Evolutionary conservation across 23 red algal species (phyloP).

Genomic region (Gracilariopsis chorda): DNA sequence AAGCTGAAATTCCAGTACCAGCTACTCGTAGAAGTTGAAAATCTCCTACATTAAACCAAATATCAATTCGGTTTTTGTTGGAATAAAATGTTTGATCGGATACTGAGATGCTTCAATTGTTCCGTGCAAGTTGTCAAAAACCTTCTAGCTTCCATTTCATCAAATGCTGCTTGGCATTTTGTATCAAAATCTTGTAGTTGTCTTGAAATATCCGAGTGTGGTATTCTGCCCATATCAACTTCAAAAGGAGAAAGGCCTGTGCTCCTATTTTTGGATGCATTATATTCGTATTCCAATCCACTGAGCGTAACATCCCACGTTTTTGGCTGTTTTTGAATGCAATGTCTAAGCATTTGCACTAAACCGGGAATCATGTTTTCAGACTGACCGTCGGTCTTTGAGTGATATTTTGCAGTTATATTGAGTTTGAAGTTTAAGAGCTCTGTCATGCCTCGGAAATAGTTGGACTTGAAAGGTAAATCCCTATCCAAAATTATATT

Average conservation of each 20-base stretch:
- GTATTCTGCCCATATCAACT: neutral
- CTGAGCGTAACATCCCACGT: neutral
- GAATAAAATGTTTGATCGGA: neutral
- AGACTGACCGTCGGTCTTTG: slow-evolving; percentile 6
- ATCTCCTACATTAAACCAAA: neutral
- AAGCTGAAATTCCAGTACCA: neutral
- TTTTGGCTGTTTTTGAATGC: neutral
- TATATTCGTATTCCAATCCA: slow-evolving; percentile 17
- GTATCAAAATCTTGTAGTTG: neutral
- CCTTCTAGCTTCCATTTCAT: neutral
- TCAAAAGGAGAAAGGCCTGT: neutral
- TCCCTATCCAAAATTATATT: neutral
- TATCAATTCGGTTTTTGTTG: neutral
- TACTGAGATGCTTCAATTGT: neutral
- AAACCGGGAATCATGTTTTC: slow-evolving; percentile 18
- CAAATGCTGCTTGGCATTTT: neutral
- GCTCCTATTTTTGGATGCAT: neutral
- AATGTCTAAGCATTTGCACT: neutral
- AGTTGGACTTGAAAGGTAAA: neutral
- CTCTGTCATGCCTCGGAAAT: neutral
- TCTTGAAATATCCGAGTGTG: neutral
- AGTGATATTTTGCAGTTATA: neutral
- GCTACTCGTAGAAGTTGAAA: neutral
- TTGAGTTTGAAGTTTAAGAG: neutral
- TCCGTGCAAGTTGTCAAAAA: neutral